A percentile compares a stretch with the other conserved stretches of the same genome.
Conservation (phyloP, 192 early-diverging fungal species). For the Phlyctochytrium bullatum region DNA sequence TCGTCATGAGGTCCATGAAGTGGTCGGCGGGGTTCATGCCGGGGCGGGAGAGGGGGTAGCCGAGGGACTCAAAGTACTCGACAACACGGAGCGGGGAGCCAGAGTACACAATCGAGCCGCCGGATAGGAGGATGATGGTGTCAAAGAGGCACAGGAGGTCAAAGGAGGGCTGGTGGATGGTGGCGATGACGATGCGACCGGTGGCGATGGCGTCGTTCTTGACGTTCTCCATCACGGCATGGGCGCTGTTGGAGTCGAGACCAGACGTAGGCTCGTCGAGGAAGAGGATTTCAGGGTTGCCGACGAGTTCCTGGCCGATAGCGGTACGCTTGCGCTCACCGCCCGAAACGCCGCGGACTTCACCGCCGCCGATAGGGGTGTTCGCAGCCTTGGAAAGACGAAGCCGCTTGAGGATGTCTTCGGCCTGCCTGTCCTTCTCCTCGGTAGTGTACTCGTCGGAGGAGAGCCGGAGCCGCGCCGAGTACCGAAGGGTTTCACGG, state of each 20-base stretch:
- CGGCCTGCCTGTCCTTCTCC: conserved; percentile 27
- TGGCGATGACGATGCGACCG: conserved; percentile 66
- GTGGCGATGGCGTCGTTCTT: conserved; percentile 51
- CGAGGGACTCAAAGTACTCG: conserved; percentile 41
- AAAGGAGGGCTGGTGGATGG: conserved; percentile 77
- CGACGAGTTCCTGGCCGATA: conserved; percentile 73
- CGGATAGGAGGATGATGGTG: conserved; percentile 68
- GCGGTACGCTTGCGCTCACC: conserved; percentile 71
- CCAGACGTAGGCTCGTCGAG: conserved; percentile 47
- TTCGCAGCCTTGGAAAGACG: conserved; percentile 31
- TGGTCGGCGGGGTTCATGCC: neutral
- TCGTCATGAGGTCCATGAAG: conserved; percentile 49
- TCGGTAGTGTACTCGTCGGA: conserved; percentile 17
- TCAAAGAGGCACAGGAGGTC: conserved; percentile 77
- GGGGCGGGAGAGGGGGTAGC: conserved; percentile 15
- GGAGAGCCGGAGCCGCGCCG: conserved; percentile 60
- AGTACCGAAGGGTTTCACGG: conserved; percentile 63
- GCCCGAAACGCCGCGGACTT: conserved; percentile 56
- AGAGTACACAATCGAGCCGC: conserved; percentile 56
- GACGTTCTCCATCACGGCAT: conserved; percentile 57
- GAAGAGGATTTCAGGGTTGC: conserved; percentile 20
- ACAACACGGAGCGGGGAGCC: conserved; percentile 28
- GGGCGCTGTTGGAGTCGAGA: conserved; percentile 62
- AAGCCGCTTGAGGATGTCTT: conserved; percentile 28
- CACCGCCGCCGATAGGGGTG: conserved; percentile 33